These are phyloP conservation scores for Mycena sp. DNA, from an alignment of 1,284 basidiomycete species.

Conservation along the genomic window DNA sequence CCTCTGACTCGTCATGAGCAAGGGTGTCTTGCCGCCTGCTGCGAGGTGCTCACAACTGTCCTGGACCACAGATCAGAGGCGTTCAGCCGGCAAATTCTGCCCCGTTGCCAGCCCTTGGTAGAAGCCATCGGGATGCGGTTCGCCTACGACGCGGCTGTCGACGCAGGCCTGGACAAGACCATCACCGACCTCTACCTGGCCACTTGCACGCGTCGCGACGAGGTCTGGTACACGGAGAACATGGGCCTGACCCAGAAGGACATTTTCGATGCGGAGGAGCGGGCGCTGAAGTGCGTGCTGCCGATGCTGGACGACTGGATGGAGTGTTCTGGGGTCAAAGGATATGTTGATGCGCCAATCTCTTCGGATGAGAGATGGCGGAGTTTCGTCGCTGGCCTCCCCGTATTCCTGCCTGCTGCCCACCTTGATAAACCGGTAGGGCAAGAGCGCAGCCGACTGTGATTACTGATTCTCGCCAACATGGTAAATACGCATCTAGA, in stretches of 20 bases:
- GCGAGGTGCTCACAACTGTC: constrained; percentile 27
- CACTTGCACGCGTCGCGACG: constrained; percentile 23
- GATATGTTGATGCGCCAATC: constrained; percentile 27
- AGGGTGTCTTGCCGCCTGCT: constrained; percentile 44
- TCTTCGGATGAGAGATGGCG: constrained; percentile 18
- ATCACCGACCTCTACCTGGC: constrained; percentile 36
- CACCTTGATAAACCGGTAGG: too few relatives aligned
- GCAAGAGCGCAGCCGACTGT: too few relatives aligned
- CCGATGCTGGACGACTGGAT: constrained; percentile 21
- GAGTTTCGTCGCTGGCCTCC: constrained; percentile 16
- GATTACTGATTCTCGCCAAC: too few relatives aligned
- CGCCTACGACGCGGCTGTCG: constrained; percentile 56
- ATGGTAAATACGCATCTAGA: too few relatives aligned
- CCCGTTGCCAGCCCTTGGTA: constrained; percentile 47
- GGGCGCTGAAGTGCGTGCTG: constrained; percentile 11
- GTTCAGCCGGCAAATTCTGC: constrained; percentile 47
- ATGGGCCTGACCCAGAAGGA: neutral
- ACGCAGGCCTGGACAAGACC: constrained; percentile 34
- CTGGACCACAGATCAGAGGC: constrained; percentile 44
- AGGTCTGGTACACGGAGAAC: constrained; percentile 33
- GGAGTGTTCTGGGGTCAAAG: constrained; percentile 1
- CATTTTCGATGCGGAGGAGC: constrained; percentile 10
- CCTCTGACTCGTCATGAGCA: constrained; percentile 49
- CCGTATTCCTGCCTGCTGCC: too few relatives aligned
- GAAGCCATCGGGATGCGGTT: constrained; percentile 57